These are phyloP conservation scores for Candida sp. DNA, from an alignment of 1,139 yeast species.

Conservation along the genomic window DNA sequence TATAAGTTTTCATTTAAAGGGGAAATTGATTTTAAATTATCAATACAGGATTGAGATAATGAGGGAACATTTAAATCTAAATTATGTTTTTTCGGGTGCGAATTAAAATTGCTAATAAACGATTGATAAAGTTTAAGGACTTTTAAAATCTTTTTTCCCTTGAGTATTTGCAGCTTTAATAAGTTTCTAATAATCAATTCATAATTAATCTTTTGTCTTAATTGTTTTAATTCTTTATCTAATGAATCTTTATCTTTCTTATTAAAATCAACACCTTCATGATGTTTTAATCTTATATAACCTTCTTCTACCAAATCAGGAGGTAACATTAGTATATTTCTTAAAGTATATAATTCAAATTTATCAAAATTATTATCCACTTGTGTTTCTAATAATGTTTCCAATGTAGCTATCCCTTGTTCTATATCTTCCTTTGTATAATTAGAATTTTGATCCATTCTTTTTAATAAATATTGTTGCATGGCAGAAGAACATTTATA, in stretches of 20 bases:
- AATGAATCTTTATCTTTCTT: constrained; percentile 18
- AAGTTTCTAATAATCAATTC: constrained; percentile 45
- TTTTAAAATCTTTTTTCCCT: constrained; percentile 32
- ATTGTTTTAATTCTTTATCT: constrained; percentile 31
- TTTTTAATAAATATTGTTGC: constrained; percentile 52
- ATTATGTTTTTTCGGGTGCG: background rate
- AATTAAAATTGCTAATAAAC: constrained; percentile 17
- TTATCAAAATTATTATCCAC: constrained; percentile 88
- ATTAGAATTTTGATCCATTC: constrained; percentile 20
- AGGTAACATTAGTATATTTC: constrained; percentile 77
- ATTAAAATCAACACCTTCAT: constrained; percentile 47
- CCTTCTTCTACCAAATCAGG: constrained; percentile 64
- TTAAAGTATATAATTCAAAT: constrained; percentile 75
- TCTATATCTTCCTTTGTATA: constrained; percentile 51
- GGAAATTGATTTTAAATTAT: constrained; percentile 34
- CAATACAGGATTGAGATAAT: constrained; percentile 23
- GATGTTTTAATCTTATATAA: constrained; percentile 67
- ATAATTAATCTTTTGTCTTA: constrained; percentile 40
- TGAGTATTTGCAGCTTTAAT: constrained; percentile 36
- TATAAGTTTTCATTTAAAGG: constrained; percentile 55
- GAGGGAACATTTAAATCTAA: constrained; percentile 4
- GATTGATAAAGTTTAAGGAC: constrained; percentile 28
- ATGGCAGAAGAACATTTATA: constrained; percentile 81
- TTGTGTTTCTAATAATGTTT: constrained; percentile 68
- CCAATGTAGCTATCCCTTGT: constrained; percentile 77